phyloP scores from a whole-genome alignment of 257 asterid genomes.

The Mitragyna speciosa region DNA sequence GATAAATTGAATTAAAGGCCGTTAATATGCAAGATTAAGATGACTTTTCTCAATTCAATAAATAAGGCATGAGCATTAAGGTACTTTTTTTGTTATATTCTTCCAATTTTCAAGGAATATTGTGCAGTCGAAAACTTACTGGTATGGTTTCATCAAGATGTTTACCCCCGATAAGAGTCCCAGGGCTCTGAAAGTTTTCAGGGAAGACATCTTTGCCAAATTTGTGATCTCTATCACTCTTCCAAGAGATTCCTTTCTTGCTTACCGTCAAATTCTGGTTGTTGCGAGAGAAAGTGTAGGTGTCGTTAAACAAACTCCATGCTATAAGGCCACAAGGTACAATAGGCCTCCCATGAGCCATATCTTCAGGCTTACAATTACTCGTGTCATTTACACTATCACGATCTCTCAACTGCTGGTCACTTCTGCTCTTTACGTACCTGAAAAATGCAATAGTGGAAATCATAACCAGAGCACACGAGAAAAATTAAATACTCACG shows the following conservation, averaged over 20 bases:
- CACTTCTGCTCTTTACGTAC: constrained; percentile 95
- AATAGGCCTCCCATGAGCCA: constrained; percentile 44
- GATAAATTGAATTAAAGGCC: not conserved
- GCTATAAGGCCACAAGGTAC: constrained; percentile 99
- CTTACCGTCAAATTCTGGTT: constrained; percentile 54
- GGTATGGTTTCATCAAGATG: constrained; percentile 45
- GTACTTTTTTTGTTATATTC: not conserved
- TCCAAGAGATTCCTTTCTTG: constrained; percentile 80
- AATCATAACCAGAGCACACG: not conserved
- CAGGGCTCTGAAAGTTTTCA: constrained; percentile 61
- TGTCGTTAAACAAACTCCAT: constrained; percentile 93
- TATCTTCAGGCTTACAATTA: constrained; percentile 81
- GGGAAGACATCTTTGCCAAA: constrained; percentile 84
- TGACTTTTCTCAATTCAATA: not conserved
- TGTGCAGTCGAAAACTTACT: constrained; percentile 42
- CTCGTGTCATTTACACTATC: constrained; percentile 32
- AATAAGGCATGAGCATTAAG: not conserved
- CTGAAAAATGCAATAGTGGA: constrained; percentile 29
- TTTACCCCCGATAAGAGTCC: constrained; percentile 65
- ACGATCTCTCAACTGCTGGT: constrained; percentile 67
- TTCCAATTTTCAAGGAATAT: not conserved
- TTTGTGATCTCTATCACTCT: constrained; percentile 90
- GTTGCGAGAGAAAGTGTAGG: constrained; percentile 55
- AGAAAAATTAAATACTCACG: not conserved
- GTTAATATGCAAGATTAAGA: not conserved